phyloP scores from a whole-genome alignment of 495 filamentous ascomycete genomes.

The Penicillium lividum region DNA sequence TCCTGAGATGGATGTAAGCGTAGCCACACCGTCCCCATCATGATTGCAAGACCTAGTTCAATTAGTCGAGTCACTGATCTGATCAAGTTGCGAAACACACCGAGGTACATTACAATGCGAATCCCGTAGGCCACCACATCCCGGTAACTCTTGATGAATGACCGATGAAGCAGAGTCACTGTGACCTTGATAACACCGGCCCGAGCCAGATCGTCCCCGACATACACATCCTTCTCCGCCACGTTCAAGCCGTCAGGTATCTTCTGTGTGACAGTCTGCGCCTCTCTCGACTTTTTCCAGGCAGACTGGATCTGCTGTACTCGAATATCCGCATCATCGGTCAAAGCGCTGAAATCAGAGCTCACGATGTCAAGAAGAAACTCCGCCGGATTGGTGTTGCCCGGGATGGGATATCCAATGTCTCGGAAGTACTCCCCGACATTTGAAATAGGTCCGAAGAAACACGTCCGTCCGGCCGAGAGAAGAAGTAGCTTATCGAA shows the following conservation, averaged over 20 bases:
- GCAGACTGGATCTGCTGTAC: constrained; percentile 31
- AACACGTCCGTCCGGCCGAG: constrained; percentile 66
- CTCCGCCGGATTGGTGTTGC: constrained; percentile 75
- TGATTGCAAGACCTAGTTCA: constrained; percentile 61
- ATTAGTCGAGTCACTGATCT: constrained; percentile 9
- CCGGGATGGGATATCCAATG: constrained; percentile 59
- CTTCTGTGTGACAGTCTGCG: constrained; percentile 5
- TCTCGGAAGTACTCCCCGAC: constrained; percentile 59
- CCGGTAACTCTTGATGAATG: constrained; percentile 77
- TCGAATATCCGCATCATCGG: constrained; percentile 35
- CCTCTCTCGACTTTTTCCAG: constrained; percentile 32
- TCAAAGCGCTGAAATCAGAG: constrained; percentile 63
- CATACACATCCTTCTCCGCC: constrained; percentile 14
- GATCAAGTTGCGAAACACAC: constrained; percentile 29
- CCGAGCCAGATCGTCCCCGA: constrained; percentile 26
- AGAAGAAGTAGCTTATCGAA: constrained; percentile 79
- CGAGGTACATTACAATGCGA: constrained; percentile 78
- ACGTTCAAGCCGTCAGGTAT: constrained; percentile 15
- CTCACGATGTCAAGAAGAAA: constrained; percentile 74
- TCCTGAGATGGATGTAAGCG: constrained; percentile 62
- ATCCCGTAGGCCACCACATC: constrained; percentile 83
- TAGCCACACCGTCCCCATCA: constrained; percentile 88
- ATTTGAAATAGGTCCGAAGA: constrained; percentile 59
- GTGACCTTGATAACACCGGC: constrained; percentile 35
- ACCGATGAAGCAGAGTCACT: constrained; percentile 63